phyloP scores from a whole-genome alignment of 23 red algal species.

The Chondrus crispus region DNA sequence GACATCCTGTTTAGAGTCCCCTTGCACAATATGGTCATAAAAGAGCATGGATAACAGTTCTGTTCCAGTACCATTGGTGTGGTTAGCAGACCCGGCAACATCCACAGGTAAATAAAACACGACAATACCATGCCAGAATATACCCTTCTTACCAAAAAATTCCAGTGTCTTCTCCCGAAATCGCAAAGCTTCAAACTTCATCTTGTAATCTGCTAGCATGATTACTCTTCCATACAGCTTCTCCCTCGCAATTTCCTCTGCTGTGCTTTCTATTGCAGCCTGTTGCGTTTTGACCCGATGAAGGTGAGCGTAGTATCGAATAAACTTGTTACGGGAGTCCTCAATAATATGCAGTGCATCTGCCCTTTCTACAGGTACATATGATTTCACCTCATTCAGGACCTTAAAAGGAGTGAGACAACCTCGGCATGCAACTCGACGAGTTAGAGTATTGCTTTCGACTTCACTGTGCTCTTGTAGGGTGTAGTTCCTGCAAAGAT shows the following conservation, averaged over 20 bases:
- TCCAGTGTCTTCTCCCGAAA: background rate
- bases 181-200: background rate
- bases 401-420: background rate
- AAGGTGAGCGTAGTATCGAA: background rate
- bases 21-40: conserved; percentile 5
- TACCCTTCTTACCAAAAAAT: background rate
- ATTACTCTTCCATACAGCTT: background rate
- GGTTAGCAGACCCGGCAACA: background rate
- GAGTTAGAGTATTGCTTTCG: background rate
- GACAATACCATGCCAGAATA: background rate
- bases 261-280: background rate
- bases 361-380: background rate
- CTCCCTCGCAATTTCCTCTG: background rate
- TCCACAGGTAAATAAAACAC: background rate
- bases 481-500: background rate
- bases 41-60: background rate
- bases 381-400: background rate
- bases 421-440: background rate
- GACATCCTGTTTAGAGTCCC: background rate
- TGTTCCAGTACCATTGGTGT: background rate
- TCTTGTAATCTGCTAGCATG: background rate
- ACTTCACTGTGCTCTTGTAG: background rate
- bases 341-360: background rate
- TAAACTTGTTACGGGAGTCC: background rate
- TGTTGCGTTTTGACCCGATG: background rate